Percentiles rank a stretch among this genome's conserved stretches.
These are phyloP conservation scores for Medicago arabica DNA, from an alignment of 306 rosid genomes.

Conservation along the genomic window DNA sequence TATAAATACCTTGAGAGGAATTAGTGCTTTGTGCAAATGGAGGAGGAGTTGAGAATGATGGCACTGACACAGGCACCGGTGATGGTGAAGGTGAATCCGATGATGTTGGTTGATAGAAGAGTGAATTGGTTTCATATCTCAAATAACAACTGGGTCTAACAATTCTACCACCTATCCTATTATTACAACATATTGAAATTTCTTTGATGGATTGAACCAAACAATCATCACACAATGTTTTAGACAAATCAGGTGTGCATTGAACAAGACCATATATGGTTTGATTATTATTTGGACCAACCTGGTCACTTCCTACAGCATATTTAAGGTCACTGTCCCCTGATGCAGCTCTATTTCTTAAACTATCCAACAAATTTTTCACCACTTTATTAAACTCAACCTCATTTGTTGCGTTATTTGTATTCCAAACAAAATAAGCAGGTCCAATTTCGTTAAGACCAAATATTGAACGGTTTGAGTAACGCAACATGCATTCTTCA, in stretches of 20 bases:
- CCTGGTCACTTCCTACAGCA: neutral
- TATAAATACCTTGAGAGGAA: no score
- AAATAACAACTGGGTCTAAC: slow-evolving; percentile 35
- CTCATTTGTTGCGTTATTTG: neutral
- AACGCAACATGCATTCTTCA: neutral
- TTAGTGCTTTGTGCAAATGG: no score
- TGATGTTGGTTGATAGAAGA: slow-evolving; percentile 6
- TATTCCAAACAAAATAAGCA: neutral
- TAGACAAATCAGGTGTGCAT: slow-evolving; percentile 49
- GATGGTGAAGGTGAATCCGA: neutral
- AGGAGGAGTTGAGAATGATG: no score
- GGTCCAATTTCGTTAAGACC: neutral
- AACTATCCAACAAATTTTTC: neutral
- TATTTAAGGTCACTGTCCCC: slow-evolving; percentile 37
- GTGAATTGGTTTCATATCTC: slow-evolving; percentile 13
- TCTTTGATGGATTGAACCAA: neutral
- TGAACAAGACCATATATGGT: slow-evolving; percentile 44
- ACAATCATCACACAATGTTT: neutral
- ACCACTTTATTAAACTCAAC: neutral
- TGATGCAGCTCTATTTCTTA: neutral
- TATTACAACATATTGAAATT: neutral
- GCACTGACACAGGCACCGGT: no score
- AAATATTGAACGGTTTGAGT: neutral
- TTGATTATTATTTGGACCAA: neutral
- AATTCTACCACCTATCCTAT: slow-evolving; percentile 5